A percentile compares a stretch with the other conserved stretches of the same genome.
phyloP scores from a whole-genome alignment of 768 basidiomycete species.

The Macrolepiota fuliginosa region DNA sequence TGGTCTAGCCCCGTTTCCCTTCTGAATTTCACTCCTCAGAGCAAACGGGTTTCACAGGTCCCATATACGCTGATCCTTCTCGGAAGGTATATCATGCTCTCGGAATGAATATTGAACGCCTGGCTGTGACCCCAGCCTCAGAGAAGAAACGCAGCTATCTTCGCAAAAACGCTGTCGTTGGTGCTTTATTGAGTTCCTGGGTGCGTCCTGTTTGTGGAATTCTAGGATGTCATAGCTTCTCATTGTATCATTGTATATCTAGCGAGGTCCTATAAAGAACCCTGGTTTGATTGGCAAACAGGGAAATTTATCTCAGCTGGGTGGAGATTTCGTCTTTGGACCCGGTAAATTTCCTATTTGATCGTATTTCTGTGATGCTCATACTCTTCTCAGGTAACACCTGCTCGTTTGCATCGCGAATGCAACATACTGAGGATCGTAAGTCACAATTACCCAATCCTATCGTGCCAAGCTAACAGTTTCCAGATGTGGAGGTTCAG shows the following conservation, averaged over 20 bases:
- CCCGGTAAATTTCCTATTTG: slow-evolving; percentile 36
- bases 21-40: slow-evolving; percentile 26
- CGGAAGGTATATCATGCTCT: slow-evolving; percentile 56
- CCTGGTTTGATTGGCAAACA: slow-evolving; percentile 54
- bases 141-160: slow-evolving; percentile 48
- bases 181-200: slow-evolving; percentile 42
- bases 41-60: slow-evolving; percentile 39
- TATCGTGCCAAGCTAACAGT: background rate
- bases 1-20: background rate
- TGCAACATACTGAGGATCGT: slow-evolving; percentile 66
- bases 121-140: slow-evolving; percentile 42
- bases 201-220: slow-evolving; percentile 28
- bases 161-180: slow-evolving; percentile 21
- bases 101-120: slow-evolving; percentile 55
- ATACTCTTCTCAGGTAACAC: slow-evolving; percentile 29
- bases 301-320: slow-evolving; percentile 59
- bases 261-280: slow-evolving; percentile 40
- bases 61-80: slow-evolving; percentile 65
- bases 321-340: slow-evolving; percentile 63
- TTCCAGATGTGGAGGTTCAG: slow-evolving; percentile 44
- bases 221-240: background rate
- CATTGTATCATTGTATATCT: background rate
- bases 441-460: slow-evolving; percentile 27
- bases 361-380: background rate
- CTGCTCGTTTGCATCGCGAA: slow-evolving; percentile 52